Evolutionary conservation across 2,329 filamentous ascomycete genomes (phyloP).

Genomic region (Cladosporium phlei): DNA sequence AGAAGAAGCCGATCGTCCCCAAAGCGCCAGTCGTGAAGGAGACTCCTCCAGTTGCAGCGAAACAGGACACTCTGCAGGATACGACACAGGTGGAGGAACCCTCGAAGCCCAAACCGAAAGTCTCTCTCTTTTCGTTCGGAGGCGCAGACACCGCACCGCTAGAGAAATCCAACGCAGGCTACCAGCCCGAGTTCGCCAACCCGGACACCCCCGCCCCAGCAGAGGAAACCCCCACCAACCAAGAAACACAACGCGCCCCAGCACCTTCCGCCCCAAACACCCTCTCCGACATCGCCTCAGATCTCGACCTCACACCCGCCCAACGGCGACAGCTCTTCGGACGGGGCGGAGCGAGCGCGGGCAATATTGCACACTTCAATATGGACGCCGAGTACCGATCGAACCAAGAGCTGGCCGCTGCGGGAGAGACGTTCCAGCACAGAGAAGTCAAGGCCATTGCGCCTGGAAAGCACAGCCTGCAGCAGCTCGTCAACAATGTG

Average conservation of each 20-base stretch:
- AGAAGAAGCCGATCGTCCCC: constrained; percentile 53
- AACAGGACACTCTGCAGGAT: background rate
- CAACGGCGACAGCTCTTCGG: constrained; percentile 83
- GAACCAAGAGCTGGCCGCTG: constrained; percentile 70
- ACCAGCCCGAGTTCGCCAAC: constrained; percentile 34
- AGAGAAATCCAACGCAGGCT: constrained; percentile 25
- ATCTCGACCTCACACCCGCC: constrained; percentile 72
- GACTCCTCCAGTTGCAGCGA: background rate
- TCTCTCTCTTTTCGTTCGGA: constrained; percentile 49
- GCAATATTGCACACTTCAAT: constrained; percentile 76
- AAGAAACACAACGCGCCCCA: constrained; percentile 14
- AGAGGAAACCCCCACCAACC: background rate
- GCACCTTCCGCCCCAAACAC: constrained; percentile 43
- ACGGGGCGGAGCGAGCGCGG: constrained; percentile 47
- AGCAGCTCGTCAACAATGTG: constrained; percentile 79
- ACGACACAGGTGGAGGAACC: background rate
- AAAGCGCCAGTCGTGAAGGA: background rate
- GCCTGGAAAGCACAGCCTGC: constrained; percentile 83
- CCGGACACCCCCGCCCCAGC: background rate
- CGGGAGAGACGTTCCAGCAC: constrained; percentile 64
- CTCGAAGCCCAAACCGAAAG: constrained; percentile 15
- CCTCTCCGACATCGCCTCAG: constrained; percentile 66
- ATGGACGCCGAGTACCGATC: constrained; percentile 80
- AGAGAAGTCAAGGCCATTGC: constrained; percentile 79
- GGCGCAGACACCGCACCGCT: constrained; percentile 28